Conservation (phyloP, 108 stramenopile genomes). For the Aurantiochytrium sp. region DNA sequence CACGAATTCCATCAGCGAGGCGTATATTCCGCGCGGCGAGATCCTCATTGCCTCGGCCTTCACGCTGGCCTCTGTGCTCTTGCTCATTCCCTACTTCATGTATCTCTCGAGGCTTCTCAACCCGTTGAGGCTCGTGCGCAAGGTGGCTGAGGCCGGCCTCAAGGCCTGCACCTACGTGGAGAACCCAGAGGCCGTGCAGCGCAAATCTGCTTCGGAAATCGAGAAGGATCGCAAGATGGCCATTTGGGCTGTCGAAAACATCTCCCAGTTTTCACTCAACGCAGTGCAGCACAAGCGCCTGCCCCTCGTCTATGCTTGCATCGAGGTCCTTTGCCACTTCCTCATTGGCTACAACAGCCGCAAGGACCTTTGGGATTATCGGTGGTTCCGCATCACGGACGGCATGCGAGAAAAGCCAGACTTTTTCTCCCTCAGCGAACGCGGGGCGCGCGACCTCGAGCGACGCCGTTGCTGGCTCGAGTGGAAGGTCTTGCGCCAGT, state of each 20-base stretch:
- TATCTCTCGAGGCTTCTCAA: not conserved
- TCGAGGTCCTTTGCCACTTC: not conserved
- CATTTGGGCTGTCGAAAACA: constrained; percentile 21
- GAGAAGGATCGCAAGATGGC: not conserved
- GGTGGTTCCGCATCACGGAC: not conserved
- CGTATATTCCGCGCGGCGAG: constrained; percentile 3
- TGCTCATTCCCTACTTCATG: constrained; percentile 15
- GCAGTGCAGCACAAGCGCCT: not conserved
- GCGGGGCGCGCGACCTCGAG: not conserved
- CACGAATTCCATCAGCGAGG: not conserved
- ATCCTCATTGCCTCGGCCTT: not conserved
- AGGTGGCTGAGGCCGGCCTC: constrained; percentile 13
- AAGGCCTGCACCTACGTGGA: not conserved
- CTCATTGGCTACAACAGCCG: not conserved
- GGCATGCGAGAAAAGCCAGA: not conserved
- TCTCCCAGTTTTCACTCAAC: not conserved
- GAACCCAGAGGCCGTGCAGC: not conserved
- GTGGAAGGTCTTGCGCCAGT: constrained; percentile 8
- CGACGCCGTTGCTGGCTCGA: constrained; percentile 17
- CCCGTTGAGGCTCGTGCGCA: not conserved
- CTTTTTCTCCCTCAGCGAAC: not conserved
- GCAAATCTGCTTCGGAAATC: not conserved
- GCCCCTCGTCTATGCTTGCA: not conserved
- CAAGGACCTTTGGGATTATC: not conserved
- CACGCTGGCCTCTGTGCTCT: not conserved